Conservation (phyloP, 2,329 filamentous ascomycete species). For the Ophiocordyceps camponoti-leonardi region DNA sequence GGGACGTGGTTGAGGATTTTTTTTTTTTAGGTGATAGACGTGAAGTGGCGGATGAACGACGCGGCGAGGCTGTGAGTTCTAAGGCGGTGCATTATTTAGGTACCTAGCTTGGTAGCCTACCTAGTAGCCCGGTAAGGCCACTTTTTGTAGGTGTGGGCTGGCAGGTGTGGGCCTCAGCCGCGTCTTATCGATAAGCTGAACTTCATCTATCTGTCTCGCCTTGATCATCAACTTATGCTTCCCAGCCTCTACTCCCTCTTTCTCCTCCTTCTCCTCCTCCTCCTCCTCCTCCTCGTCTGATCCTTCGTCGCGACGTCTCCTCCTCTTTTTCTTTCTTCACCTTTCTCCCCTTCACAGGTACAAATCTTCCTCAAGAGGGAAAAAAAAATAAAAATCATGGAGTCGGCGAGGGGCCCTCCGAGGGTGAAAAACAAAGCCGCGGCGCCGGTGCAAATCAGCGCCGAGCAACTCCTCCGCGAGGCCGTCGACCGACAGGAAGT, state of each 20-base stretch:
- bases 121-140: too few relatives aligned
- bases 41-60: not conserved
- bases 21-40: not conserved
- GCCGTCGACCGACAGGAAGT: constrained; percentile 93
- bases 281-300: not conserved
- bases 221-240: not conserved
- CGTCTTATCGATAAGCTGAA: not conserved
- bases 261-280: not conserved
- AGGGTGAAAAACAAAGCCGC: constrained; percentile 98
- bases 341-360: too few relatives aligned
- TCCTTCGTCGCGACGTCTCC: not conserved
- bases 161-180: not conserved
- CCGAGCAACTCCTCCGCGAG: constrained; percentile 92
- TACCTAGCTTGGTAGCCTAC: too few relatives aligned
- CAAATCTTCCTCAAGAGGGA: too few relatives aligned
- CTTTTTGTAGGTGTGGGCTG: too few relatives aligned
- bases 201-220: not conserved
- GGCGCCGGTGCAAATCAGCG: constrained; percentile 80
- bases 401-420: constrained; percentile 77
- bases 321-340: not conserved
- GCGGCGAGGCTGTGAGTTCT: not conserved
- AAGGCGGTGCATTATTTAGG: not conserved
- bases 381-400: too few relatives aligned
- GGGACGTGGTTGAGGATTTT: not conserved
- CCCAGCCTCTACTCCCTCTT: not conserved